These are phyloP conservation scores for Xerocomellus chrysenteron DNA, from an alignment of 768 basidiomycete species.

Conservation along the genomic window DNA sequence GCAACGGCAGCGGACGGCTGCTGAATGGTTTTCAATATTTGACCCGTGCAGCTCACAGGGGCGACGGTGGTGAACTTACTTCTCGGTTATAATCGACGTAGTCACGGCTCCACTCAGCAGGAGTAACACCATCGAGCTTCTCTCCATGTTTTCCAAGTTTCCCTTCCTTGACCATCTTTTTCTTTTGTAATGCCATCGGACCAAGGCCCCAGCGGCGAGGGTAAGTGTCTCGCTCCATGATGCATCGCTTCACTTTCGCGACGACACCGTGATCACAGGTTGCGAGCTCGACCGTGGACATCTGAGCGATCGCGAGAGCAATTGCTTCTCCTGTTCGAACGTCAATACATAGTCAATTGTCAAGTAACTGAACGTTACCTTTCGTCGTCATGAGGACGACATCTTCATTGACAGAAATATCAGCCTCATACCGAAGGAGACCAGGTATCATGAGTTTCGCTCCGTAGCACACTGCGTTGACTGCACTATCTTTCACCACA, in stretches of 20 bases:
- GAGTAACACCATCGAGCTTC: constrained; percentile 83
- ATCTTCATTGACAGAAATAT: constrained; percentile 93
- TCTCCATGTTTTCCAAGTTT: constrained; percentile 95
- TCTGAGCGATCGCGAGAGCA: constrained; percentile 91
- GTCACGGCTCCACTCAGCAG: constrained; percentile 85
- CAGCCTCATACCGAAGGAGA: constrained; percentile 91
- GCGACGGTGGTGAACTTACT: constrained; percentile 31
- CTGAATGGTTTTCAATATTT: constrained; percentile 24
- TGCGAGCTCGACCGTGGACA: constrained; percentile 97
- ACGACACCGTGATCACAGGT: constrained; percentile 99
- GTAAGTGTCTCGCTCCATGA: constrained; percentile 99
- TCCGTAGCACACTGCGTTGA: constrained; percentile 99
- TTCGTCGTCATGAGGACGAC: constrained; percentile 99
- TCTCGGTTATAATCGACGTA: constrained; percentile 92
- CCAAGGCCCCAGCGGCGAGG: constrained; percentile 98
- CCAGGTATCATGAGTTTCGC: constrained; percentile 99
- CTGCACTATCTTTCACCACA: constrained; percentile 98
- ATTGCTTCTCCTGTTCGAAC: constrained; percentile 75
- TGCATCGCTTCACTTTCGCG: constrained; percentile 98
- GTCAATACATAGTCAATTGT: neutral
- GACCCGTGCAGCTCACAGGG: neutral
- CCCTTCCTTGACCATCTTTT: constrained; percentile 98
- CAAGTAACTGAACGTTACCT: constrained; percentile 45
- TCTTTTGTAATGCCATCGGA: constrained; percentile 96
- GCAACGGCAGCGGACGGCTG: constrained; percentile 39